Evolutionary conservation across 495 filamentous ascomycete genomes (phyloP).

Genomic region (Hyphodiscus hymeniophilus): DNA sequence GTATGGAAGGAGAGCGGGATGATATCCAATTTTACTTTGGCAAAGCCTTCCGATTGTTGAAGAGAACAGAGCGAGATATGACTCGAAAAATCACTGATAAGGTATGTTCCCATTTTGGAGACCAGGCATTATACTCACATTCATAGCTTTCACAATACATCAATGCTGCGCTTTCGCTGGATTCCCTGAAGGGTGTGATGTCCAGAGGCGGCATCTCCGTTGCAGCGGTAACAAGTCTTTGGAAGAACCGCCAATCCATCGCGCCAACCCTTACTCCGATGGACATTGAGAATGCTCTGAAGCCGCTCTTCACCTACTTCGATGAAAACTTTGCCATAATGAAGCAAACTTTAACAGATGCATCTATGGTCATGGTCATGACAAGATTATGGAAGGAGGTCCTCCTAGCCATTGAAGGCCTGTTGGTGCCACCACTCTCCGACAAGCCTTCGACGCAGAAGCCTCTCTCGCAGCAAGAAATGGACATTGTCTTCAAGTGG

Average conservation of each 20-base stretch:
- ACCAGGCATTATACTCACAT: slow-evolving; percentile 4
- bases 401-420: slow-evolving; percentile 76
- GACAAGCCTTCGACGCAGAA: slow-evolving; percentile 90
- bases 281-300: slow-evolving; percentile 74
- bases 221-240: slow-evolving; percentile 72
- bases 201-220: slow-evolving; percentile 58
- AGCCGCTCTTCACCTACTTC: slow-evolving; percentile 92
- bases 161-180: slow-evolving; percentile 75
- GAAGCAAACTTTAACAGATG: slow-evolving; percentile 87
- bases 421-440: slow-evolving; percentile 89
- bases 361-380: slow-evolving; percentile 97
- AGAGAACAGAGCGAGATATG: slow-evolving; percentile 96
- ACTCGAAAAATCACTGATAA: slow-evolving; percentile 96
- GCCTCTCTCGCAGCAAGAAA: slow-evolving; percentile 78
- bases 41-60: slow-evolving; percentile 89
- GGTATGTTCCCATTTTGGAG: slow-evolving; percentile 40
- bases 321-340: slow-evolving; percentile 99
- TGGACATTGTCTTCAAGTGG: slow-evolving; percentile 95
- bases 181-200: slow-evolving; percentile 66
- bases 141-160: slow-evolving; percentile 86
- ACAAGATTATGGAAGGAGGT: slow-evolving; percentile 97
- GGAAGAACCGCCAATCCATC: slow-evolving; percentile 49
- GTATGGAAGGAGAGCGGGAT: slow-evolving; percentile 97
- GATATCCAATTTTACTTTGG: slow-evolving; percentile 99
- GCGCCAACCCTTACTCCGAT: slow-evolving; percentile 51